These are phyloP conservation scores for Linum tenue DNA, from an alignment of 345 rosid genomes.

Conservation along the genomic window DNA sequence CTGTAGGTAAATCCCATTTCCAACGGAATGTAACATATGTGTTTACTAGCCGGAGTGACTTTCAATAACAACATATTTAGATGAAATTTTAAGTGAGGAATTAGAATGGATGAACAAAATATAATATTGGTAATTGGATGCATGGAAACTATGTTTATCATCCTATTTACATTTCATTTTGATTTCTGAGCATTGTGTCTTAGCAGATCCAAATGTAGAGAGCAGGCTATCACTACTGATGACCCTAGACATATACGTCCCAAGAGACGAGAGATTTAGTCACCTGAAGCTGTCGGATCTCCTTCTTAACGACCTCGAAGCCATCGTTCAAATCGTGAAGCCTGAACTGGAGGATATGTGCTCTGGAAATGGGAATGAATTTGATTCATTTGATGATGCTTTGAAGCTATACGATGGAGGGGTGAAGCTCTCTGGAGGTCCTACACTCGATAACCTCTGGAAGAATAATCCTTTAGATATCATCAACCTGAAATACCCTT, in stretches of 20 bases:
- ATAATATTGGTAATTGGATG: too few species aligned
- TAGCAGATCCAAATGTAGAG: slow-evolving; percentile 45
- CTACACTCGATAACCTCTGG: slow-evolving; percentile 24
- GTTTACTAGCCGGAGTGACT: too few species aligned
- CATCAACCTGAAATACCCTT: slow-evolving; percentile 44
- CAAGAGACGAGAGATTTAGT: slow-evolving; percentile 73
- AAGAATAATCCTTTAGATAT: slow-evolving; percentile 40
- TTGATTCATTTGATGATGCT: slow-evolving; percentile 48
- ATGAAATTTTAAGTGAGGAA: too few species aligned
- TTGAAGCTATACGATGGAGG: slow-evolving; percentile 49
- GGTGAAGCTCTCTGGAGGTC: slow-evolving; percentile 37
- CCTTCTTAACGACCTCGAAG: slow-evolving; percentile 43
- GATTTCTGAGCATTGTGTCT: neutral
- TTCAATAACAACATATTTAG: too few species aligned
- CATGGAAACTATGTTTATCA: too few species aligned
- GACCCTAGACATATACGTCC: slow-evolving; percentile 56
- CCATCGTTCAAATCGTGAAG: slow-evolving; percentile 38
- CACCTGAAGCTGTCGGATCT: slow-evolving; percentile 63
- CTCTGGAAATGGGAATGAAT: slow-evolving; percentile 31
- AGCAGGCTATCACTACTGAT: slow-evolving; percentile 36
- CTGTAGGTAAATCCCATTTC: too few species aligned
- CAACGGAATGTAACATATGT: too few species aligned
- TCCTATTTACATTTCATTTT: too few species aligned
- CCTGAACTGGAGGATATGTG: slow-evolving; percentile 40
- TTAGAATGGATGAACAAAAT: too few species aligned